phyloP scores from a whole-genome alignment of 2,329 filamentous ascomycete species.

The Calonectria pteridis region DNA sequence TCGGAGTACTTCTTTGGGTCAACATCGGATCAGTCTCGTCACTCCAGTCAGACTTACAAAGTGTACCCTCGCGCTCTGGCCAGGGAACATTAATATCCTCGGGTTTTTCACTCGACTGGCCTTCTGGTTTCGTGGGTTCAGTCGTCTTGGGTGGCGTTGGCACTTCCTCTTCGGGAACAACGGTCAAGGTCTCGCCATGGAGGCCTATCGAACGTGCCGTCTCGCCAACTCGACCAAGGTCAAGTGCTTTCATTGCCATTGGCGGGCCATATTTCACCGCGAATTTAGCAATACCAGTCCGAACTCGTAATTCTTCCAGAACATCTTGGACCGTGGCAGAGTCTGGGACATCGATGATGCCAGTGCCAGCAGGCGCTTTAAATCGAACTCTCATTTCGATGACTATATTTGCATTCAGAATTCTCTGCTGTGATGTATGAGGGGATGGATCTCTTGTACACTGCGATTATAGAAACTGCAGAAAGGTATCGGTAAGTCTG shows the following conservation, averaged over 20 bases:
- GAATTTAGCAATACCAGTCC: conserved; percentile 75
- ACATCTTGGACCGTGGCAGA: conserved; percentile 75
- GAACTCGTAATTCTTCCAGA: conserved; percentile 69
- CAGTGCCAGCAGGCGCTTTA: conserved; percentile 79
- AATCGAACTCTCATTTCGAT: conserved; percentile 78
- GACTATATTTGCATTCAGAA: background rate
- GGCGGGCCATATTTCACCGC: conserved; percentile 90
- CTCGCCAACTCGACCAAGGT: conserved; percentile 65
- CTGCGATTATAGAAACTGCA: background rate
- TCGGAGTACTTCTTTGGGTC: conserved; percentile 73
- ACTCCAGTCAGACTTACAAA: conserved; percentile 53
- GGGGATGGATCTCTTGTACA: background rate
- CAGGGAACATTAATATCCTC: conserved; percentile 59
- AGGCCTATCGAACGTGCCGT: conserved; percentile 62
- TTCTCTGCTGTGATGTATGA: background rate
- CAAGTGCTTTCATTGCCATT: conserved; percentile 71
- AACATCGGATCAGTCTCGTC: background rate
- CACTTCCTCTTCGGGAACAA: conserved; percentile 57
- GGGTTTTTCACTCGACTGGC: conserved; percentile 32
- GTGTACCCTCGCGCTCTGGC: conserved; percentile 62
- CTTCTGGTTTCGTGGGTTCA: conserved; percentile 14
- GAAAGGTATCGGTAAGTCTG: background rate
- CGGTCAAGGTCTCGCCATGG: conserved; percentile 64
- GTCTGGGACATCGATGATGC: conserved; percentile 76
- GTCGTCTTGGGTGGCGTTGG: conserved; percentile 25